phyloP scores from a whole-genome alignment of 1,284 basidiomycete genomes.

The Ceratobasidium sp. region DNA sequence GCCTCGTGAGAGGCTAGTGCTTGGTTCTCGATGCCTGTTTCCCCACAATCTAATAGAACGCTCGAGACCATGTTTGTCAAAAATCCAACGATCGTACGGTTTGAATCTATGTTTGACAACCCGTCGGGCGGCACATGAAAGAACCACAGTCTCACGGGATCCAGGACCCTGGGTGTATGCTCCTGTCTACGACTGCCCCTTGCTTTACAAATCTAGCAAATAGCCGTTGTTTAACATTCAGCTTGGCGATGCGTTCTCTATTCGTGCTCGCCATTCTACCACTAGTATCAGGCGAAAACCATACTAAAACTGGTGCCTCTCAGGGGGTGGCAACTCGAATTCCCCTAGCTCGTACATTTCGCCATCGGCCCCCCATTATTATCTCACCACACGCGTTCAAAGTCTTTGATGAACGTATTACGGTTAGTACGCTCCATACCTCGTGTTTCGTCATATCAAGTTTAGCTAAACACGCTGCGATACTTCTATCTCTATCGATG shows the following conservation, averaged over 20 bases:
- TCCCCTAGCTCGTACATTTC: slow-evolving; percentile 7
- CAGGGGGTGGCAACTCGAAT: slow-evolving; percentile 12
- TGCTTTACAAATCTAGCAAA: background rate
- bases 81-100: background rate
- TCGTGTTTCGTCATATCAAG: background rate
- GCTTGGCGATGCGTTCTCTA: background rate
- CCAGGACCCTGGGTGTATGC: background rate
- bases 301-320: background rate
- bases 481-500: slow-evolving; percentile 44
- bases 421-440: background rate
- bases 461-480: slow-evolving; percentile 42
- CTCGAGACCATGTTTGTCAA: background rate
- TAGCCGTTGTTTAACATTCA: background rate
- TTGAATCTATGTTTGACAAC: slow-evolving; percentile 1
- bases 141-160: background rate
- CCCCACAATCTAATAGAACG: background rate
- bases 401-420: slow-evolving; percentile 19
- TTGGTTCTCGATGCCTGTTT: background rate
- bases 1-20: background rate
- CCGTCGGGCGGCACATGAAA: background rate
- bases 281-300: background rate
- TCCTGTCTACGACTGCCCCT: background rate
- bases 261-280: background rate
- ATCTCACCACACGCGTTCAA: background rate
- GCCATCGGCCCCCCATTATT: background rate